These are phyloP conservation scores for Capsicum baccatum DNA, from an alignment of 257 asterid species.

Conservation along the genomic window DNA sequence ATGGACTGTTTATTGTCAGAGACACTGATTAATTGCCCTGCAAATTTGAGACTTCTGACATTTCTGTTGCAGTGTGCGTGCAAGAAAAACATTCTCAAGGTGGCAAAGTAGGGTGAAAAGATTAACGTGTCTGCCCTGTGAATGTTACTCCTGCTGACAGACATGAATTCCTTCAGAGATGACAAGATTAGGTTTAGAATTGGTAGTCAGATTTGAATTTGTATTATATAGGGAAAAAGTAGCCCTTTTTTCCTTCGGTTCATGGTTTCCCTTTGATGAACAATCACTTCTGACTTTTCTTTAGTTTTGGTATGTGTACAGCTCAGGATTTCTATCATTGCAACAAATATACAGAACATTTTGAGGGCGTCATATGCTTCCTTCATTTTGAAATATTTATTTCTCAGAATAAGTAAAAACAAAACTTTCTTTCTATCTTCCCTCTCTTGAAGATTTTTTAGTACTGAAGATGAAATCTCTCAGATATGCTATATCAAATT, in stretches of 20 bases:
- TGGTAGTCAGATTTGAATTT: constrained; percentile 48
- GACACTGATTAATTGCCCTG: constrained; percentile 28
- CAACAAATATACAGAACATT: constrained; percentile 51
- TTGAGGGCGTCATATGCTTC: constrained; percentile 25
- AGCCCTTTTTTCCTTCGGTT: constrained; percentile 58
- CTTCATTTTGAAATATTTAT: constrained; percentile 28
- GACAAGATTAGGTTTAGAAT: constrained; percentile 52
- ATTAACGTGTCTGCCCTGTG: constrained; percentile 42
- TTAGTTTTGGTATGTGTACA: constrained; percentile 63
- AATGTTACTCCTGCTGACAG: constrained; percentile 50
- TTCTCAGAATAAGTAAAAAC: constrained; percentile 25
- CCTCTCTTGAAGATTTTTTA: background rate
- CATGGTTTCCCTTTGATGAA: constrained; percentile 58
- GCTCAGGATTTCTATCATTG: constrained; percentile 55
- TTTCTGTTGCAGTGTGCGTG: constrained; percentile 20
- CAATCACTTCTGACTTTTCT: constrained; percentile 53
- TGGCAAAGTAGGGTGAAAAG: constrained; percentile 47
- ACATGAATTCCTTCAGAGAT: constrained; percentile 39
- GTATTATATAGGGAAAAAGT: constrained; percentile 65
- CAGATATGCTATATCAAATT: background rate
- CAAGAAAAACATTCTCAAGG: constrained; percentile 36
- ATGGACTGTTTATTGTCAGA: constrained; percentile 7
- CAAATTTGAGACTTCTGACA: background rate
- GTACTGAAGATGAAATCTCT: constrained; percentile 3
- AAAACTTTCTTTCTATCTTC: background rate